Evolutionary conservation across 352 stramenopile species (phyloP).

Genomic region (Phytophthora palmivora): DNA sequence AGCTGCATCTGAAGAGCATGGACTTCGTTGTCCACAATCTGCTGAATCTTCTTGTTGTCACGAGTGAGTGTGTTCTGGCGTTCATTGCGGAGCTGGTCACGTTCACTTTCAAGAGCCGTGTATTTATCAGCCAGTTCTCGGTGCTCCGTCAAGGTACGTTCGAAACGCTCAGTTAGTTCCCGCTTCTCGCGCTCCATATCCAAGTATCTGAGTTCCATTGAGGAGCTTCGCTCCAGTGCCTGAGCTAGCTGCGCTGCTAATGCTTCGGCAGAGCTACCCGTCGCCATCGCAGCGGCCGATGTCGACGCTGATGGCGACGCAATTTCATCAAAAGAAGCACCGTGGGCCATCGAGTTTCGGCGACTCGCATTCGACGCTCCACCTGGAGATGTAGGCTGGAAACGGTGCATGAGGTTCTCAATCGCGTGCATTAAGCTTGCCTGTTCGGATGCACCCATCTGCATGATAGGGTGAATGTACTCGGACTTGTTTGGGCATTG

Average conservation of each 20-base stretch:
- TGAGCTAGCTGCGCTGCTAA: conserved; percentile 65
- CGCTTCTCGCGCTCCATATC: conserved; percentile 85
- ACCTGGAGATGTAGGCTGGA: conserved; percentile 65
- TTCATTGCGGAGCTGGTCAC: conserved; percentile 72
- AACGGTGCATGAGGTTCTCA: conserved; percentile 84
- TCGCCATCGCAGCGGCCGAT: conserved; percentile 38
- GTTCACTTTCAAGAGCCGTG: conserved; percentile 64
- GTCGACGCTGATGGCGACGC: conserved; percentile 39
- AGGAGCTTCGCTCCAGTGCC: conserved; percentile 70
- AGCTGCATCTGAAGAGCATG: conserved; percentile 77
- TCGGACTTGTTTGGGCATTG: conserved; percentile 82
- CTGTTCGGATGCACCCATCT: conserved; percentile 80
- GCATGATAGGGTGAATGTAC: conserved; percentile 89
- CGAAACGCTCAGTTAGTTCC: conserved; percentile 74
- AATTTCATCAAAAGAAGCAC: conserved; percentile 68
- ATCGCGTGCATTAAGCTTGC: conserved; percentile 87
- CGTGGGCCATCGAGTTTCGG: conserved; percentile 36
- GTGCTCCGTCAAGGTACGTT: conserved; percentile 63
- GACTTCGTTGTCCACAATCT: conserved; percentile 86
- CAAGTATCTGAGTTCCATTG: conserved; percentile 76
- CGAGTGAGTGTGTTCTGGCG: conserved; percentile 77
- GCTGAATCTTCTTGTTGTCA: conserved; percentile 90
- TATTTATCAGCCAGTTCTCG: conserved; percentile 53
- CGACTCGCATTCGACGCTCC: conserved; percentile 31
- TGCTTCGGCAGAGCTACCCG: conserved; percentile 50